These are phyloP conservation scores for Trichoderma koningiopsis DNA, from an alignment of 2,329 filamentous ascomycete genomes.

Conservation along the genomic window DNA sequence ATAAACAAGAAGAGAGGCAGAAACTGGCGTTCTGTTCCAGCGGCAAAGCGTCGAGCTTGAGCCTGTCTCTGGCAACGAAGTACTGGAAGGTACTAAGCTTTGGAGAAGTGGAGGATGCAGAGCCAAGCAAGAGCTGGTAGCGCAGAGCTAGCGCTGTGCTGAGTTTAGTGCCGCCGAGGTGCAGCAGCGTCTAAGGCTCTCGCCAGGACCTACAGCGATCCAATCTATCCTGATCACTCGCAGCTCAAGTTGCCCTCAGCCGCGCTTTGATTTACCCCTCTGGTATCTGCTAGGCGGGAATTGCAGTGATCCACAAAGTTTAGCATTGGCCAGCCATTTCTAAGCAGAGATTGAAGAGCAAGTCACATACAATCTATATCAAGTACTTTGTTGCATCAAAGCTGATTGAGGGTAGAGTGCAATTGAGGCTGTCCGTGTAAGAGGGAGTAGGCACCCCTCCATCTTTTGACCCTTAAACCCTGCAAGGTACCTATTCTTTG, in stretches of 20 bases:
- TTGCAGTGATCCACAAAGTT: not conserved
- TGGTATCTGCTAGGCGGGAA: not conserved
- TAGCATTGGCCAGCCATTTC: not conserved
- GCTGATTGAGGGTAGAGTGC: not conserved
- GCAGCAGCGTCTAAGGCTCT: not conserved
- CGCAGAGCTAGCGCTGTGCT: not conserved
- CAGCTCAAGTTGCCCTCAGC: not conserved
- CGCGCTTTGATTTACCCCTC: not conserved
- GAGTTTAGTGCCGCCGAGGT: not conserved
- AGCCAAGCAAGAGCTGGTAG: conserved; percentile 1
- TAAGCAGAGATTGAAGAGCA: not conserved
- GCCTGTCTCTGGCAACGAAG: not conserved
- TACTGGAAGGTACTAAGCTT: not conserved
- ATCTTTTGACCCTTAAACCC: not conserved
- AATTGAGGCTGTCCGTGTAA: not conserved
- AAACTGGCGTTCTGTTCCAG: not conserved
- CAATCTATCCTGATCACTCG: not conserved
- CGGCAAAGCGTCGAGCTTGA: not conserved
- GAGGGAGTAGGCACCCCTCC: not conserved
- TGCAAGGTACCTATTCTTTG: too few relatives aligned
- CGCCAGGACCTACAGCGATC: not conserved
- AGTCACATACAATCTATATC: not conserved
- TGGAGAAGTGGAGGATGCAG: conserved; percentile 11
- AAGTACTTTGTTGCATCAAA: not conserved
- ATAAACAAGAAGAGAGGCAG: not conserved